phyloP scores from a whole-genome alignment of 495 filamentous ascomycete species.

The Penicillium ochrochloron region DNA sequence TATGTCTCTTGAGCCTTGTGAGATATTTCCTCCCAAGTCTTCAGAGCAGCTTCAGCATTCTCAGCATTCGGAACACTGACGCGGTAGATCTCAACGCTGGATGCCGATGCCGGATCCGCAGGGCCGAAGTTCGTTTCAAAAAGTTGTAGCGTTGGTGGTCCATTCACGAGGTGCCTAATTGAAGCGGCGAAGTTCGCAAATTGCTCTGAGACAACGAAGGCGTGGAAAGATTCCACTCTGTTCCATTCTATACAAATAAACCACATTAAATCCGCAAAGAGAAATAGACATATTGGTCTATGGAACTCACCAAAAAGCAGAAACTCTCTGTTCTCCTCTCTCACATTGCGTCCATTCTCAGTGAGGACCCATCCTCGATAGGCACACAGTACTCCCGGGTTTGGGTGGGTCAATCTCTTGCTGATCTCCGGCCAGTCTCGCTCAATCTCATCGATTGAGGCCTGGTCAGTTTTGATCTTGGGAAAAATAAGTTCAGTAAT shows the following conservation, averaged over 20 bases:
- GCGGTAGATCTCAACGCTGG: constrained; percentile 13
- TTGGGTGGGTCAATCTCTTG: constrained; percentile 9
- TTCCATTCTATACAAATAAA: constrained; percentile 10
- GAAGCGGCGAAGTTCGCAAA: background rate
- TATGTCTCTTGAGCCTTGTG: background rate
- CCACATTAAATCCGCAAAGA: background rate
- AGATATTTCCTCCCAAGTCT: constrained; percentile 6
- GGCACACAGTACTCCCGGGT: constrained; percentile 11
- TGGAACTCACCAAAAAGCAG: constrained; percentile 11
- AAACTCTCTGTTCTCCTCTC: constrained; percentile 4
- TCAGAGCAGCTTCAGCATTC: background rate
- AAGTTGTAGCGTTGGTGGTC: constrained; percentile 14
- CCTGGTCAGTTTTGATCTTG: constrained; percentile 6
- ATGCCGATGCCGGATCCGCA: background rate
- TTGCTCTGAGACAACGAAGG: constrained; percentile 8
- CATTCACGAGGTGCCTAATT: constrained; percentile 7
- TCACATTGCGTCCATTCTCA: constrained; percentile 17
- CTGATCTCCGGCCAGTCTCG: constrained; percentile 10
- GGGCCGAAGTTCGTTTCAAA: constrained; percentile 12
- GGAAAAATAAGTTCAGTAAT: constrained; percentile 19
- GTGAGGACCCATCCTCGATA: constrained; percentile 11
- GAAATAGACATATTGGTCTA: background rate
- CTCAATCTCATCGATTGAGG: constrained; percentile 6
- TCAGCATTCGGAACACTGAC: background rate
- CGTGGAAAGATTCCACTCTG: constrained; percentile 10